A percentile compares a stretch with the other conserved stretches of the same genome.
These are phyloP conservation scores for Lactarius trivialis DNA, from an alignment of 768 basidiomycete species.

Conservation along the genomic window DNA sequence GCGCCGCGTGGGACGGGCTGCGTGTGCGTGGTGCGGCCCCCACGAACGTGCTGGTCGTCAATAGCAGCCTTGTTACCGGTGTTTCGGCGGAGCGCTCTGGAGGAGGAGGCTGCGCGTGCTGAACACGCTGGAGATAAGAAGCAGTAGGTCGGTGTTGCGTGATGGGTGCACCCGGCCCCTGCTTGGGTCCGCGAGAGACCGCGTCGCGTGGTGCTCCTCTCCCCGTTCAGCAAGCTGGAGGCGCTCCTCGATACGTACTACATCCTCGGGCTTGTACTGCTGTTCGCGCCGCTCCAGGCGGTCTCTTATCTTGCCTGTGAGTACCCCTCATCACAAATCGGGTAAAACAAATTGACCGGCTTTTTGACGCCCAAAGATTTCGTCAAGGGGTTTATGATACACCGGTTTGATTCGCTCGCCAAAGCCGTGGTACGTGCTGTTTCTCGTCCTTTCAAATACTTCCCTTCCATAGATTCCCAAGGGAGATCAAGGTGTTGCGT, in stretches of 20 bases:
- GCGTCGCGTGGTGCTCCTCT: slow-evolving; percentile 37
- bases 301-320: slow-evolving; percentile 58
- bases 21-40: slow-evolving; percentile 49
- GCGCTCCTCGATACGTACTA: slow-evolving; percentile 62
- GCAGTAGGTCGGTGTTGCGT: not conserved
- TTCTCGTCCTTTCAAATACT: not conserved
- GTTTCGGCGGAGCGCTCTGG: slow-evolving; percentile 45
- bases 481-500: not conserved
- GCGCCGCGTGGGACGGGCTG: slow-evolving; percentile 78
- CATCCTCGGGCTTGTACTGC: slow-evolving; percentile 58
- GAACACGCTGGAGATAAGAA: slow-evolving; percentile 25
- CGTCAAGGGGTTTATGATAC: slow-evolving; percentile 46
- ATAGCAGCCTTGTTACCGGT: slow-evolving; percentile 87
- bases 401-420: slow-evolving; percentile 59
- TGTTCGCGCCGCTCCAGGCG: slow-evolving; percentile 61
- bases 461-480: not conserved
- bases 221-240: slow-evolving; percentile 34
- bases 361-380: slow-evolving; percentile 35
- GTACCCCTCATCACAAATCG: slow-evolving; percentile 27
- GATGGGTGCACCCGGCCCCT: not conserved
- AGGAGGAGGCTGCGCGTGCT: slow-evolving; percentile 15
- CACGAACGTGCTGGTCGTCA: slow-evolving; percentile 64
- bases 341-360: not conserved
- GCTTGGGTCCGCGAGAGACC: slow-evolving; percentile 29
- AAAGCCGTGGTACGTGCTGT: slow-evolving; percentile 47